Base-by-base conservation (phyloP, 2,329 filamentous ascomycete genomes). In the Cryphonectria nitschkei region DNA sequence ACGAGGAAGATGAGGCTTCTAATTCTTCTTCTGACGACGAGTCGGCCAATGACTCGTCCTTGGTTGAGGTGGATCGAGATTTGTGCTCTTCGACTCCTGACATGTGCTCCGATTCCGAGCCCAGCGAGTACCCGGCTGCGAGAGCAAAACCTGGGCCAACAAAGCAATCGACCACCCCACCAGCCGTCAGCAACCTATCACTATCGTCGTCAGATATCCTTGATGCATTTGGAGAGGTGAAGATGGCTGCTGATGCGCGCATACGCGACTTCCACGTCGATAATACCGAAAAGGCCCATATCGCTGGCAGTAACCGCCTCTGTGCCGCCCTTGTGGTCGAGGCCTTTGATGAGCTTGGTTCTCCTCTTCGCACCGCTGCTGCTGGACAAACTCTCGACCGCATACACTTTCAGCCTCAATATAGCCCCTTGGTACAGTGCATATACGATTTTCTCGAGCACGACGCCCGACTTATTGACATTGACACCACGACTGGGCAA, bases 301-400 rank as follows among this genome's bases (percentile, higher is more conserved):
- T 78, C 0, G 60, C 70, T 9, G 74, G 75, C 26, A 26, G 26
- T 52, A 77, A 73, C 7, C 66, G 67, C 22, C 63, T 1, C 72
- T 82, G 32, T 43, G 43, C 75, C 0, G 61, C 77, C 3, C 73
- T 82, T 0, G 52, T 80, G 0, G 56, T 81, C 1, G 80, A 83
- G 65, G 79, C 80, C 1, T 79, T 81, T 26, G 76, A 79, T 19
- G 41, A 78, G 64, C 75, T 82, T 0, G 81, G 80, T 0, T 78
- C 68, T 14, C 26, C 66, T 1, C 56, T 39, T 26, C 26, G 37
- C 5, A 67, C 68, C 3, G 77, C 78, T 4, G 56, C 43, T 2
- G 37, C 77, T 1, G 77, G 79, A 13, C 69, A 77, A 61, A 41
- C 13, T 3, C 71, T 80, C 0, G 29, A 70, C 0, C 75, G 76